A percentile compares a stretch with the other conserved stretches of the same genome.
Conservation (phyloP, 495 filamentous ascomycete genomes). For the Talaromyces thailandensis region DNA sequence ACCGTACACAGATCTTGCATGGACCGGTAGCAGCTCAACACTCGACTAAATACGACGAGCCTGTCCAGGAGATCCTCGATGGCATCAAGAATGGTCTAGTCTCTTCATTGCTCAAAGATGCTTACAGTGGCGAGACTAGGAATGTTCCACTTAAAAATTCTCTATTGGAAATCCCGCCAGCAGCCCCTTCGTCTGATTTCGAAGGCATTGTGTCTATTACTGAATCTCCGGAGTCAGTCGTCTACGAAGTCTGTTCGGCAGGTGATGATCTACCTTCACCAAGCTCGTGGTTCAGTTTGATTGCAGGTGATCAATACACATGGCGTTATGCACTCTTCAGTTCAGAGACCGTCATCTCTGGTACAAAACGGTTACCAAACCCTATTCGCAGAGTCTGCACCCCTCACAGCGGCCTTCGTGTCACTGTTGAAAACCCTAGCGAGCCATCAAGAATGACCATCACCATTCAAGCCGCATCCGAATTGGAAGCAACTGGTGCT, state of each 20-base stretch:
- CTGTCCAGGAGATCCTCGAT: conserved; percentile 87
- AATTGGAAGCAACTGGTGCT: neutral
- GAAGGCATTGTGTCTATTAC: neutral
- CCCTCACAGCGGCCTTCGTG: neutral
- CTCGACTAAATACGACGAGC: conserved; percentile 80
- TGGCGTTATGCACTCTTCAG: neutral
- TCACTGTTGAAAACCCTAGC: neutral
- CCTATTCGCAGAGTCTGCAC: neutral
- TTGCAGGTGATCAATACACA: neutral
- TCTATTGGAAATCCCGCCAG: neutral
- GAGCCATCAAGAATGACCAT: neutral
- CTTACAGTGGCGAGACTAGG: neutral
- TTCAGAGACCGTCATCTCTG: neutral
- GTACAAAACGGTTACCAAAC: neutral
- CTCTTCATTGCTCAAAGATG: conserved; percentile 19
- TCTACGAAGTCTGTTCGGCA: neutral
- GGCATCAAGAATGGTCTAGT: conserved; percentile 84
- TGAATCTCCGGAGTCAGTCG: neutral
- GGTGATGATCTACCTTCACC: neutral
- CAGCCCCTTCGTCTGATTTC: neutral
- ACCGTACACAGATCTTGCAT: conserved; percentile 89
- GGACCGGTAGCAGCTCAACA: conserved; percentile 91
- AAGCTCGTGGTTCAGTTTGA: neutral
- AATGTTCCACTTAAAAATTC: neutral
- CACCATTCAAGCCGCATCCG: neutral